Evolutionary conservation across 768 basidiomycete genomes (phyloP).

Genomic region (Mycena belliarum): DNA sequence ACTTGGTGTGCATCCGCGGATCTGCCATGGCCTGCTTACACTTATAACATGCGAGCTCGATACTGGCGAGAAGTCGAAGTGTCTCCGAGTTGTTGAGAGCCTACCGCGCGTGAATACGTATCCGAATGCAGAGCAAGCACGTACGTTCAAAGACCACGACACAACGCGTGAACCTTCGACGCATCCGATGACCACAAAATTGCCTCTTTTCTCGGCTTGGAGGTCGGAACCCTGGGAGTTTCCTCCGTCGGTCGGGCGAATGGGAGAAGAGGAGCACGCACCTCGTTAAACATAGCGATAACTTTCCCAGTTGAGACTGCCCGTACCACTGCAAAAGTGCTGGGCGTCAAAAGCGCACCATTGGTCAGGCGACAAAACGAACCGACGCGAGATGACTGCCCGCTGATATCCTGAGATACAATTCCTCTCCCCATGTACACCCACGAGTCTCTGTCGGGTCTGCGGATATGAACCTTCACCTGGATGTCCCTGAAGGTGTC

Average conservation of each 20-base stretch:
- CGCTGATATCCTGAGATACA: slow-evolving; percentile 72
- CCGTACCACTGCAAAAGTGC: slow-evolving; percentile 53
- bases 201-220: slow-evolving; percentile 85
- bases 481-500: slow-evolving; percentile 75
- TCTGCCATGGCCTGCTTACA: slow-evolving; percentile 70
- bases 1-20: slow-evolving; percentile 63
- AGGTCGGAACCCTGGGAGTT: slow-evolving; percentile 57
- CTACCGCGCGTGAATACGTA: slow-evolving; percentile 37
- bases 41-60: slow-evolving; percentile 82
- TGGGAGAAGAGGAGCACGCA: slow-evolving; percentile 29
- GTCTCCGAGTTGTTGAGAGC: slow-evolving; percentile 84
- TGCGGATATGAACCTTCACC: slow-evolving; percentile 82
- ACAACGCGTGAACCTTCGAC: slow-evolving; percentile 70
- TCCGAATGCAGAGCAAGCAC: slow-evolving; percentile 24
- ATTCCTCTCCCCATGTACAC: slow-evolving; percentile 77
- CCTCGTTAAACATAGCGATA: slow-evolving; percentile 72
- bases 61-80: slow-evolving; percentile 76
- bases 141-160: slow-evolving; percentile 84
- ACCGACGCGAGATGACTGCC: slow-evolving; percentile 84
- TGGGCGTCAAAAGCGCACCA: slow-evolving; percentile 9
- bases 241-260: background rate
- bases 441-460: slow-evolving; percentile 81
- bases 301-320: slow-evolving; percentile 66
- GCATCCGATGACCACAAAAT: slow-evolving; percentile 82
- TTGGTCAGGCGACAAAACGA: slow-evolving; percentile 29